These are phyloP conservation scores for Cornus kousa DNA, from an alignment of 148 eudicot species.

Conservation along the genomic window DNA sequence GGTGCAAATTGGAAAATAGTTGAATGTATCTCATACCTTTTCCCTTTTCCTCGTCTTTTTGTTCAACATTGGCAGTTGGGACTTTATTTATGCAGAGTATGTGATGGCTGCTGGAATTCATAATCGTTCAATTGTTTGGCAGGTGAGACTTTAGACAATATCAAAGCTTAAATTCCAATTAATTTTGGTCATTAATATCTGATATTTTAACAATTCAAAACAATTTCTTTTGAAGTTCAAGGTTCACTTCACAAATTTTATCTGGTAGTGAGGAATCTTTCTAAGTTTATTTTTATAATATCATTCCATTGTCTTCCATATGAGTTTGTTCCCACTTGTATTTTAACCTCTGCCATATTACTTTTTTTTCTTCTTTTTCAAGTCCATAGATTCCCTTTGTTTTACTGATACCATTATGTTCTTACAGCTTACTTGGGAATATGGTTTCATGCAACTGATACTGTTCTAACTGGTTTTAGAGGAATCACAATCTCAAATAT, in stretches of 20 bases:
- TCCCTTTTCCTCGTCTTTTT: neutral
- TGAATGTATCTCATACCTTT: neutral
- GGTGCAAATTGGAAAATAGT: neutral
- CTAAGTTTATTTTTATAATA: no score
- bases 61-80: slow-evolving; percentile 56
- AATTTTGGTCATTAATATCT: neutral
- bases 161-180: neutral
- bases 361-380: no score
- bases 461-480: no score
- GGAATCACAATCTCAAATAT: no score
- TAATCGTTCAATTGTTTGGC: slow-evolving; percentile 87
- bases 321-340: no score
- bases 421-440: no score
- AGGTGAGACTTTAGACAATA: slow-evolving; percentile 29
- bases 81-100: slow-evolving; percentile 91
- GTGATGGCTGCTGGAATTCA: slow-evolving; percentile 89
- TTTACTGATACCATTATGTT: no score
- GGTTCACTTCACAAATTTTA: neutral
- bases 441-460: no score
- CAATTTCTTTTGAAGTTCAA: neutral
- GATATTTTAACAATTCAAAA: neutral
- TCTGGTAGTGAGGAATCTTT: neutral
- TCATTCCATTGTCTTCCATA: neutral
- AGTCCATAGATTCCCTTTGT: no score
- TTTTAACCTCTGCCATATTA: no score